Conservation (phyloP, 129 eudicot species). For the Oenanthe sinensis region DNA sequence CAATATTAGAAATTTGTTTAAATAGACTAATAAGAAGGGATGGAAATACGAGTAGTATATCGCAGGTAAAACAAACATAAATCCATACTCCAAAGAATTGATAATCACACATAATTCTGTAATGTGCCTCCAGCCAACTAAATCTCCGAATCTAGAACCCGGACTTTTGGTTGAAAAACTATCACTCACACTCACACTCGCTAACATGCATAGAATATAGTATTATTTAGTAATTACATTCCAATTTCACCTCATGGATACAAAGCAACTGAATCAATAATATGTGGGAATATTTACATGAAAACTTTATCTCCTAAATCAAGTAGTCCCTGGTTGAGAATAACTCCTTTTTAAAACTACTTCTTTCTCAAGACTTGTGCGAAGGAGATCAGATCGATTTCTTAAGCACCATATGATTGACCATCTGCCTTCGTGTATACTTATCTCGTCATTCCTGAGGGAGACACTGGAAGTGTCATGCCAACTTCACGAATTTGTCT, state of each 20-base stretch:
- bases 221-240: not conserved
- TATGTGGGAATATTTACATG: not conserved
- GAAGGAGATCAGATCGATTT: not conserved
- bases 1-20: no score
- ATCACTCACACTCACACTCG: not conserved
- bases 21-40: no score
- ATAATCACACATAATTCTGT: no score
- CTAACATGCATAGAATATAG: not conserved
- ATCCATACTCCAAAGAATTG: no score
- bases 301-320: not conserved
- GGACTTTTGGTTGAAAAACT: not conserved
- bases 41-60: no score
- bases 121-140: no score
- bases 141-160: not conserved
- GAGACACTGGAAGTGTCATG: not conserved
- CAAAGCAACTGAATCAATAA: not conserved
- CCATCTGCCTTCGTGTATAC: not conserved
- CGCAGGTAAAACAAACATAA: not conserved
- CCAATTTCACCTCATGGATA: not conserved
- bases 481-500: slow-evolving; percentile 8
- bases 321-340: not conserved
- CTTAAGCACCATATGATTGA: not conserved
- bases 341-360: not conserved
- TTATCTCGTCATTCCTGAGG: not conserved
- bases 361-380: not conserved